phyloP scores from a whole-genome alignment of 441 rosid species.

The Erodium texanum region DNA sequence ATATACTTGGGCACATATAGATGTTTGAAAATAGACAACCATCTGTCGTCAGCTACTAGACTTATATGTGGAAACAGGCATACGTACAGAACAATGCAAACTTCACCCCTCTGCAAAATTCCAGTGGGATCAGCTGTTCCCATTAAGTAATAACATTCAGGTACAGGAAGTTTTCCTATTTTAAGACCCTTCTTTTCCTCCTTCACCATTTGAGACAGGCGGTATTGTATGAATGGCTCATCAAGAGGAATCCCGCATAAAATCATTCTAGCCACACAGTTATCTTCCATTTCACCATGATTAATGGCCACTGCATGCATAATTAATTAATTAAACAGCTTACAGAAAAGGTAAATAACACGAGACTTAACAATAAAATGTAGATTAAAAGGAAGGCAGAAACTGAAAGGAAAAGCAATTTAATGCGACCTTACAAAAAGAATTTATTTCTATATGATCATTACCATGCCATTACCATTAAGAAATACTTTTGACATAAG shows the following conservation, averaged over 20 bases:
- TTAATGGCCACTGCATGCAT: slow-evolving; percentile 38
- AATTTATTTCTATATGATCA: neutral
- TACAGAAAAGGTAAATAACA: neutral
- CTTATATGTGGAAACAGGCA: neutral
- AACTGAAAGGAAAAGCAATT: neutral
- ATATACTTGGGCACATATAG: neutral
- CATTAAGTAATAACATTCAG: slow-evolving; percentile 71
- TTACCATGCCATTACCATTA: neutral
- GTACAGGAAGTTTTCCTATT: slow-evolving; percentile 47
- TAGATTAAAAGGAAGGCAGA: neutral
- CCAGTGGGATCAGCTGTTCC: slow-evolving; percentile 80
- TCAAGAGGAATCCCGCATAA: slow-evolving; percentile 58
- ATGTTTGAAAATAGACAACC: neutral
- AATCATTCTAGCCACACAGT: slow-evolving; percentile 41
- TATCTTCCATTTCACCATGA: slow-evolving; percentile 45
- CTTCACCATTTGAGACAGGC: slow-evolving; percentile 25
- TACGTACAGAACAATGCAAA: slow-evolving; percentile 64
- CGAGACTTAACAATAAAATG: neutral
- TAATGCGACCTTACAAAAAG: neutral
- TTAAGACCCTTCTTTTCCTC: slow-evolving; percentile 40
- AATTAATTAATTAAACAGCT: slow-evolving; percentile 4
- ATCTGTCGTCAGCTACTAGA: neutral
- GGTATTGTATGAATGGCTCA: slow-evolving; percentile 44
- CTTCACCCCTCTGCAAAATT: slow-evolving; percentile 48
- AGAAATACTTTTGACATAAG: neutral